Evolutionary conservation across 345 rosid genomes (phyloP).

Genomic region (Acer negundo): DNA sequence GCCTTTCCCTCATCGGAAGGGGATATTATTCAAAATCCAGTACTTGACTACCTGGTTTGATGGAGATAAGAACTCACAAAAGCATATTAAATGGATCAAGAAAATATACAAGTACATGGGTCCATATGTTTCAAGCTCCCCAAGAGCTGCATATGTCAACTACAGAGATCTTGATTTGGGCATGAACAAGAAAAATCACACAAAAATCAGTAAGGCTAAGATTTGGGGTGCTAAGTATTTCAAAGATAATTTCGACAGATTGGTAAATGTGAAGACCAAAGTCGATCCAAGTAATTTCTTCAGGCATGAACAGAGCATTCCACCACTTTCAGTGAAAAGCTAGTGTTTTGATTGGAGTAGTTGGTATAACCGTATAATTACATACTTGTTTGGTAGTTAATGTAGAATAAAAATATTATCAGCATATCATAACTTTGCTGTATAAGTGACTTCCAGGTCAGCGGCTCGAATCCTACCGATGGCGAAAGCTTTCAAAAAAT

Average conservation of each 20-base stretch:
- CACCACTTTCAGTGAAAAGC: slow-evolving; percentile 7
- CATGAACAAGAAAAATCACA: neutral
- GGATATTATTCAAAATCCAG: slow-evolving; percentile 24
- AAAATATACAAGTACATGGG: slow-evolving; percentile 23
- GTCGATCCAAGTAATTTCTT: slow-evolving; percentile 25
- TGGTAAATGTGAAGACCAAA: slow-evolving; percentile 13
- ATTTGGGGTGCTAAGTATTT: slow-evolving; percentile 22
- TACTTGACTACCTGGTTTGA: slow-evolving; percentile 17
- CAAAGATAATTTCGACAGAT: slow-evolving; percentile 16
- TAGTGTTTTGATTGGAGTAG: neutral
- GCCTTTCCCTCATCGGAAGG: slow-evolving; percentile 33
- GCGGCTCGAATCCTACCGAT: too few relatives aligned
- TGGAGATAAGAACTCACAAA: slow-evolving; percentile 8
- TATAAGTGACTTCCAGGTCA: too few relatives aligned
- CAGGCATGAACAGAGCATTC: slow-evolving; percentile 30
- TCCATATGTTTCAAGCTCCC: slow-evolving; percentile 24
- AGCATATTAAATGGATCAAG: slow-evolving; percentile 19
- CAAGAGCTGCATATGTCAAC: slow-evolving; percentile 32
- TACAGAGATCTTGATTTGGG: slow-evolving; percentile 27
- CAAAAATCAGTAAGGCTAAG: neutral
- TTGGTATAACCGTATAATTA: neutral
- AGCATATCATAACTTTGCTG: too few relatives aligned
- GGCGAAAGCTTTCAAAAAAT: too few relatives aligned
- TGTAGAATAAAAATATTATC: too few relatives aligned
- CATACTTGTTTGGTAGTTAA: neutral